Evolutionary conservation across 768 basidiomycete species (phyloP).

Genomic region (Mrakia gelida): DNA sequence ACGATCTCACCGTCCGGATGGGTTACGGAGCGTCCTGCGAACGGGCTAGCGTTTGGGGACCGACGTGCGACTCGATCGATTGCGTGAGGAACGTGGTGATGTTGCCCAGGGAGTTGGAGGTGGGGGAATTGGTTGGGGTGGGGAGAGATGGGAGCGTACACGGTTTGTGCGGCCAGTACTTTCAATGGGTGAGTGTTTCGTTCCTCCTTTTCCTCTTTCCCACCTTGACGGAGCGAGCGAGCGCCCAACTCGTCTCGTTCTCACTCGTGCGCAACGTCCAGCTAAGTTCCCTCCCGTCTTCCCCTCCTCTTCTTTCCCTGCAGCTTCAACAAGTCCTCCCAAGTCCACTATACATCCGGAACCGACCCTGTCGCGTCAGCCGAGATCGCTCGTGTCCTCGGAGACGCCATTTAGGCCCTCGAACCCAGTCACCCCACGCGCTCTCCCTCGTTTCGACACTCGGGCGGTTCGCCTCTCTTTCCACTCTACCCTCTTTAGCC

Average conservation of each 20-base stretch:
- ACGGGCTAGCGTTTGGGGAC: constrained; percentile 71
- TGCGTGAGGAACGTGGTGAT: constrained; percentile 63
- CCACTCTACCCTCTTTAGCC: no score
- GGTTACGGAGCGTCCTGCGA: constrained; percentile 38
- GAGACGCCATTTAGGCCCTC: constrained; percentile 2
- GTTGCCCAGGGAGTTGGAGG: constrained; percentile 63
- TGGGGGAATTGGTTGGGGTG: constrained; percentile 99
- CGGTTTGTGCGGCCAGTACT: constrained; percentile 91
- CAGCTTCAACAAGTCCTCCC: constrained; percentile 28
- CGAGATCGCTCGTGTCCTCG: constrained; percentile 22
- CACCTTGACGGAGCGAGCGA: no score
- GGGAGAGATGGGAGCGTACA: constrained; percentile 97
- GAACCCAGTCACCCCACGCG: no score
- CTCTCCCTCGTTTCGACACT: no score
- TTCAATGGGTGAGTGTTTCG: constrained; percentile 63
- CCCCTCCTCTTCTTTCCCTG: neutral
- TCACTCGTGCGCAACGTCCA: no score
- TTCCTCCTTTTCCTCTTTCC: no score
- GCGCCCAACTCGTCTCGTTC: no score
- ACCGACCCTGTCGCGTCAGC: constrained; percentile 20
- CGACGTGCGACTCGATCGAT: constrained; percentile 97
- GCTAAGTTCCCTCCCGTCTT: no score
- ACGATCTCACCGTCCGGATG: constrained; percentile 44
- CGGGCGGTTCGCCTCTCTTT: no score
- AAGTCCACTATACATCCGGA: constrained; percentile 27